Conservation (phyloP, 2,329 filamentous ascomycete genomes). For the Colletotrichum higginsianum region DNA sequence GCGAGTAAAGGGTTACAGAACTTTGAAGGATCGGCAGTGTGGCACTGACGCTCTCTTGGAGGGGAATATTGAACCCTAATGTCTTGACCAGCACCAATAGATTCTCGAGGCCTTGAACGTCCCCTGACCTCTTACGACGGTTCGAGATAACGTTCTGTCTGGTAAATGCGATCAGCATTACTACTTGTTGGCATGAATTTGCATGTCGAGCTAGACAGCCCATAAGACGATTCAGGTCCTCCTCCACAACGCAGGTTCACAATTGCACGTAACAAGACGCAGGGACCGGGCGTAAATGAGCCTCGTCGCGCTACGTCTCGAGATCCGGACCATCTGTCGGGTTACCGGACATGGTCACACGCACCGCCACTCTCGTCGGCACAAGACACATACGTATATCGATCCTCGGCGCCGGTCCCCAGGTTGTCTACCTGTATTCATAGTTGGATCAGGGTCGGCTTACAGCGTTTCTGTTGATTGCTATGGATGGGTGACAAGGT, state of each 20-base stretch:
- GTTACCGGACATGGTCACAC: constrained; percentile 29
- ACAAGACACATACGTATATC: constrained; percentile 28
- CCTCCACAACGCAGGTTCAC: constrained; percentile 9
- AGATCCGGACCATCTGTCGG: constrained; percentile 27
- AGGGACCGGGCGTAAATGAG: constrained; percentile 19
- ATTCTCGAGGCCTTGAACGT: constrained; percentile 1
- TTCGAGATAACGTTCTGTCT: background rate
- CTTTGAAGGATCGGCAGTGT: constrained; percentile 4
- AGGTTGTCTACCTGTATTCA: background rate
- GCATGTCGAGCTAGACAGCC: background rate
- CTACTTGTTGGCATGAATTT: background rate
- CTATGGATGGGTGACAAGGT: constrained; percentile 14
- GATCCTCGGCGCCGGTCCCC: background rate
- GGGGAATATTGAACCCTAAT: constrained; percentile 14
- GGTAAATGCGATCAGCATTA: constrained; percentile 18
- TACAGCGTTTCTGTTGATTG: constrained; percentile 7
- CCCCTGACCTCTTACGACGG: constrained; percentile 13
- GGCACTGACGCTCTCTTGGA: constrained; percentile 26
- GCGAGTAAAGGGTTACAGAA: constrained; percentile 26
- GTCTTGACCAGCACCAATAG: constrained; percentile 22
- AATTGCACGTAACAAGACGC: constrained; percentile 21
- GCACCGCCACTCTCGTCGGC: constrained; percentile 21
- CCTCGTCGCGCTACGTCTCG: constrained; percentile 26
- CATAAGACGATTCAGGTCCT: constrained; percentile 10
- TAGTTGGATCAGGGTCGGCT: background rate